Evolutionary conservation across 2,329 filamentous ascomycete species (phyloP).

Genomic region (Verticillium alfalfae): DNA sequence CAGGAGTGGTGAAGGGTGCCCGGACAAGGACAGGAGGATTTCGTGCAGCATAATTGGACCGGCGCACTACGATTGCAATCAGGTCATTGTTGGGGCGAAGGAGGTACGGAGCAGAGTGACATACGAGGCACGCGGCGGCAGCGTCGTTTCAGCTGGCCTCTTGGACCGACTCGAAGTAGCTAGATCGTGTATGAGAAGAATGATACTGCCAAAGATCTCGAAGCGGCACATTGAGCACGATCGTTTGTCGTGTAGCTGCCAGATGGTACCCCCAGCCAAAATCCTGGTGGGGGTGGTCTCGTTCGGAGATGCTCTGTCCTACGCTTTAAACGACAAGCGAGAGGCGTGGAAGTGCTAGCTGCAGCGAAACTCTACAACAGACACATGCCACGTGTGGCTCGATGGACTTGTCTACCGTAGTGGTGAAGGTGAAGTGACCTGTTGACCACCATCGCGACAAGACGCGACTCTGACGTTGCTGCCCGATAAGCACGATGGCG

Average conservation of each 20-base stretch:
- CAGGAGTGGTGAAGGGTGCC: conserved; percentile 86
- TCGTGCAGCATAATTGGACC: conserved; percentile 79
- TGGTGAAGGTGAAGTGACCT: not conserved
- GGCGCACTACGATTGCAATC: not conserved
- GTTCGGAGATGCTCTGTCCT: not conserved
- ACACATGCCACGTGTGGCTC: not conserved
- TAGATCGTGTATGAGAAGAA: conserved; percentile 41
- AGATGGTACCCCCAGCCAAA: not conserved
- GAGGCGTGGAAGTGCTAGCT: not conserved
- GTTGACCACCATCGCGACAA: not conserved
- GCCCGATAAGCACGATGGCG: not conserved
- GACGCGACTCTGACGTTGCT: not conserved
- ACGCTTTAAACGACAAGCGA: not conserved
- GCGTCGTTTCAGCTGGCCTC: conserved; percentile 15
- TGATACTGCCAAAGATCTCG: conserved; percentile 44
- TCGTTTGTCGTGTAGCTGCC: not conserved
- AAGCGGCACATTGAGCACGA: conserved; percentile 44
- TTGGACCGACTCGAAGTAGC: conserved; percentile 29
- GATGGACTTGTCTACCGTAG: not conserved
- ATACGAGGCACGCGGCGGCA: conserved; percentile 5
- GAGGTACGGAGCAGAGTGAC: not conserved
- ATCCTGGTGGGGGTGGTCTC: not conserved
- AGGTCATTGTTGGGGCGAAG: not conserved
- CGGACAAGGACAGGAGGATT: conserved; percentile 92
- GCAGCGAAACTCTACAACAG: not conserved